Evolutionary conservation across 371 early-diverging fungal species (phyloP).

Genomic region (Haplosporangium sp.): DNA sequence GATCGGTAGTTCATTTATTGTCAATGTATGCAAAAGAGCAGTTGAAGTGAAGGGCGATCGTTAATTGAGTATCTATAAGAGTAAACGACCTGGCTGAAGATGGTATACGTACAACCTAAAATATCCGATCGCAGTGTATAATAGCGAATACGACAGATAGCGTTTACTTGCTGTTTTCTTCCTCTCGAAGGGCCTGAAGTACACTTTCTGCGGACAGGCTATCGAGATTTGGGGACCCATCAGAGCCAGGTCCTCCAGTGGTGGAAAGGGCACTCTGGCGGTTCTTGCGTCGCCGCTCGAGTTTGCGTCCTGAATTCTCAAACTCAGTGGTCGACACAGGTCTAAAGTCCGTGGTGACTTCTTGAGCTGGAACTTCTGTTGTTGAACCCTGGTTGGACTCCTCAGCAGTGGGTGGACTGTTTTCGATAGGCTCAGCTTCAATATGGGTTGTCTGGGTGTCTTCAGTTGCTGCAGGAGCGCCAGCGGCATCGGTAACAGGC

Average conservation of each 20-base stretch:
- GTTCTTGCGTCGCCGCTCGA: slow-evolving; percentile 46
- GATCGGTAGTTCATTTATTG: no score
- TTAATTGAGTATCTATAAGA: no score
- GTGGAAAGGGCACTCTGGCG: slow-evolving; percentile 19
- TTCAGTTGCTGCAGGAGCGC: not conserved
- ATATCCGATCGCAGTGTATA: not conserved
- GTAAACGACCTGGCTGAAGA: no score
- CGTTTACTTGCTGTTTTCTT: slow-evolving; percentile 23
- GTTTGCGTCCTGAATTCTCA: slow-evolving; percentile 33
- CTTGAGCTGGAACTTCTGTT: not conserved
- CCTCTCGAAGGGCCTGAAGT: slow-evolving; percentile 43
- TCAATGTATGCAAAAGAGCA: no score
- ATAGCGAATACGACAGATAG: no score
- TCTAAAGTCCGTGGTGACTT: slow-evolving; percentile 23
- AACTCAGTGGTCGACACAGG: slow-evolving; percentile 33
- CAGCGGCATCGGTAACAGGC: not conserved
- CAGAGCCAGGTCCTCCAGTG: not conserved
- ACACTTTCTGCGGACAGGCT: slow-evolving; percentile 45
- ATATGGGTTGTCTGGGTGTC: not conserved
- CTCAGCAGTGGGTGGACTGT: not conserved
- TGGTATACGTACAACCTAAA: no score
- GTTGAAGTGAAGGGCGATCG: no score
- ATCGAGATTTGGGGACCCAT: slow-evolving; percentile 3
- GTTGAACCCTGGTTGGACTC: slow-evolving; percentile 2
- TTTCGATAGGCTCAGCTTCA: not conserved